Evolutionary conservation across 352 stramenopile species (phyloP).

Genomic region (Phytophthora ohioensis): DNA sequence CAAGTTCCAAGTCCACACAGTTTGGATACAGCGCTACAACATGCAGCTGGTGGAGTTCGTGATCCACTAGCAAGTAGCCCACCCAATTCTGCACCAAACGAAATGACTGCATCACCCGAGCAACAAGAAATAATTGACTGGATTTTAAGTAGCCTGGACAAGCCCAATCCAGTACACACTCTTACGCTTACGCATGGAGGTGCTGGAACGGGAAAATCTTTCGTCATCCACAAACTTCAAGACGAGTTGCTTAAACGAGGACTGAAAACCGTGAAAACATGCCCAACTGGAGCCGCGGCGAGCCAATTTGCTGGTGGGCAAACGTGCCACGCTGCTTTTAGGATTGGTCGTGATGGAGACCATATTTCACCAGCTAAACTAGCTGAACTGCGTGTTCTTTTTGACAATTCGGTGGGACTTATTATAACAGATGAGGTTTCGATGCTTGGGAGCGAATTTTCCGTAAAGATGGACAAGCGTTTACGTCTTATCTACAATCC

Average conservation of each 20-base stretch:
- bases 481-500: slow-evolving; percentile 7
- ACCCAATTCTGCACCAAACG: no score
- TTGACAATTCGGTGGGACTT: slow-evolving; percentile 2
- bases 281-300: background rate
- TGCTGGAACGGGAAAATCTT: slow-evolving; percentile 3
- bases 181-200: no score
- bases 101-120: no score
- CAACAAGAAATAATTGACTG: no score
- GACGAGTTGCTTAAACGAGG: background rate
- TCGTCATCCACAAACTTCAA: background rate
- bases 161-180: no score
- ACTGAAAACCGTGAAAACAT: slow-evolving; percentile 3
- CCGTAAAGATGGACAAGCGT: slow-evolving; percentile 10
- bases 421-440: slow-evolving; percentile 6
- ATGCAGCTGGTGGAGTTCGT: no score
- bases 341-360: background rate
- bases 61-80: no score
- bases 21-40: no score
- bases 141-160: no score
- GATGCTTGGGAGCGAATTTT: slow-evolving; percentile 8
- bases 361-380: slow-evolving; percentile 4
- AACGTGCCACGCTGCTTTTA: slow-evolving; percentile 10
- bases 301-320: slow-evolving; percentile 5
- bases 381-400: background rate
- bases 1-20: no score